These are phyloP conservation scores for Peniophora sp. DNA, from an alignment of 1,284 basidiomycete species.

Conservation along the genomic window DNA sequence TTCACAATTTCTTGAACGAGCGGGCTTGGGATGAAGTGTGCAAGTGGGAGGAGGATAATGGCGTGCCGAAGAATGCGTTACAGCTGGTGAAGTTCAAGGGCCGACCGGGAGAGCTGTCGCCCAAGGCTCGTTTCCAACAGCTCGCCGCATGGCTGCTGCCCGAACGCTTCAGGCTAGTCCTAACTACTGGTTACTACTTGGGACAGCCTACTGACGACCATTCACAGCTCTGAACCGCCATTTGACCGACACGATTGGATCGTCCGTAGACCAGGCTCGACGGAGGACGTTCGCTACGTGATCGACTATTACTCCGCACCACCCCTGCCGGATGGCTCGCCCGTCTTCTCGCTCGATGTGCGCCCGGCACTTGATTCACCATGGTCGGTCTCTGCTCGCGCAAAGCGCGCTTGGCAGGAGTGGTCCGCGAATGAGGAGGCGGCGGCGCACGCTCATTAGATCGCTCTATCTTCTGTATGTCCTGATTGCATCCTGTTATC, in stretches of 20 bases:
- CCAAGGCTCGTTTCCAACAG: conserved; percentile 83
- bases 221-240: conserved; percentile 76
- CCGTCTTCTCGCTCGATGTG: conserved; percentile 89
- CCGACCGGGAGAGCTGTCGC: conserved; percentile 81
- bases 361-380: conserved; percentile 72
- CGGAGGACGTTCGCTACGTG: conserved; percentile 83
- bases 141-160: conserved; percentile 87
- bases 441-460: not conserved
- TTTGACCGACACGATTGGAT: conserved; percentile 99
- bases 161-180: conserved; percentile 75
- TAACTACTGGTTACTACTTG: not conserved
- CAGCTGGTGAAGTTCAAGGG: conserved; percentile 86
- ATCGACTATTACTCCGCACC: conserved; percentile 96
- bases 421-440: not conserved
- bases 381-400: not conserved
- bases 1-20: conserved; percentile 98
- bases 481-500: no score
- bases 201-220: not conserved
- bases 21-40: conserved; percentile 93
- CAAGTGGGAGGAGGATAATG: conserved; percentile 71
- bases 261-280: conserved; percentile 67
- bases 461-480: no score
- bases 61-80: conserved; percentile 49
- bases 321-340: conserved; percentile 77
- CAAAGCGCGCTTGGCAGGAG: not conserved